Percentiles rank a stretch among this genome's conserved stretches.
phyloP scores from a whole-genome alignment of 805 yeast genomes.

The Candida methanosorbosa region DNA sequence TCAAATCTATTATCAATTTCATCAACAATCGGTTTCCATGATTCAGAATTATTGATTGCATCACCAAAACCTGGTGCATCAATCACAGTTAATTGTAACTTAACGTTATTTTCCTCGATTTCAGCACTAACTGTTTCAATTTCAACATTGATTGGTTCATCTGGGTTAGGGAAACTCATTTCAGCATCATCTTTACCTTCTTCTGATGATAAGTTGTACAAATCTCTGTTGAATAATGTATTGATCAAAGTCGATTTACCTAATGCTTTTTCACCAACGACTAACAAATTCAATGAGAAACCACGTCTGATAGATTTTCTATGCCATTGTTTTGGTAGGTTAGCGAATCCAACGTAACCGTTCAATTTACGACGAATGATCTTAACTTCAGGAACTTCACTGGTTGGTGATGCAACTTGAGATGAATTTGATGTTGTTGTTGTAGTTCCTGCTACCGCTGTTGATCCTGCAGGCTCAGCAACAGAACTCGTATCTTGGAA shows the following conservation, averaged over 20 bases:
- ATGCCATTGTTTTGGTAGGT: conserved; percentile 98
- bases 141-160: conserved; percentile 36
- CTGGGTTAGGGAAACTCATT: conserved; percentile 32
- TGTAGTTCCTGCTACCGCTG: conserved; percentile 5
- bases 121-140: conserved; percentile 58
- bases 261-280: conserved; percentile 85
- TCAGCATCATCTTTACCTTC: conserved; percentile 12
- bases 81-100: conserved; percentile 71
- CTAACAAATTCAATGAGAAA: conserved; percentile 79
- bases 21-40: conserved; percentile 88
- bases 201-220: conserved; percentile 30
- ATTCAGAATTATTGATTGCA: conserved; percentile 64
- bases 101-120: conserved; percentile 91
- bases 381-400: conserved; percentile 32
- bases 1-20: conserved; percentile 85
- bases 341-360: conserved; percentile 95
- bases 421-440: neutral
- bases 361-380: conserved; percentile 76
- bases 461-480: neutral
- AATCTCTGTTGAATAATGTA: conserved; percentile 71
- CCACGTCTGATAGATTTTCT: conserved; percentile 87
- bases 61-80: conserved; percentile 96
- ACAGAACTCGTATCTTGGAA: no score
- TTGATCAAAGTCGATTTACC: conserved; percentile 91
- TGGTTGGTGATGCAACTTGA: conserved; percentile 4